A percentile compares a stretch with the other conserved stretches of the same genome.
These are phyloP conservation scores for Ilyonectria destructans DNA, from an alignment of 2,329 filamentous ascomycete genomes.

Conservation along the genomic window DNA sequence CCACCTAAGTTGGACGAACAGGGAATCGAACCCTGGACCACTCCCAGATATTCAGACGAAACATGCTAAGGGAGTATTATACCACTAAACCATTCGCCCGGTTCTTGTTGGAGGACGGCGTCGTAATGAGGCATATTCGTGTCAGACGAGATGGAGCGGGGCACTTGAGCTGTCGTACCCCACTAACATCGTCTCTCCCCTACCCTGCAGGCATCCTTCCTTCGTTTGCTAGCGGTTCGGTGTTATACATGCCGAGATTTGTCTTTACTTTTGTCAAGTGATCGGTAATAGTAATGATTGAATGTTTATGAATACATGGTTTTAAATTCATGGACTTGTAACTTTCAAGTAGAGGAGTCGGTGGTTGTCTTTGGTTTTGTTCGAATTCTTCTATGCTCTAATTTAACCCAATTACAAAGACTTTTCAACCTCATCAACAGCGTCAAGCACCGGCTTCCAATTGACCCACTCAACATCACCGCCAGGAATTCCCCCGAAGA, in stretches of 20 bases:
- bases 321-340: not conserved
- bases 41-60: constrained; percentile 47
- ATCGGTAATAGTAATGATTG: too few species aligned
- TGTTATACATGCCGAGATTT: too few species aligned
- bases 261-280: too few species aligned
- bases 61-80: constrained; percentile 50
- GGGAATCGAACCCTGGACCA: constrained; percentile 51
- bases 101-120: not conserved
- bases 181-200: not conserved
- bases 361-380: not conserved
- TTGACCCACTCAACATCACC: constrained; percentile 72
- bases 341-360: not conserved
- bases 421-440: constrained; percentile 62
- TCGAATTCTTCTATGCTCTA: not conserved
- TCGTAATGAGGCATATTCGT: not conserved
- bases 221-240: too few species aligned
- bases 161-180: not conserved
- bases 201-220: constrained; percentile 12
- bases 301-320: not conserved
- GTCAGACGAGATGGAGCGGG: not conserved
- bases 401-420: constrained; percentile 36
- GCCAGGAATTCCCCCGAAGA: constrained; percentile 71
- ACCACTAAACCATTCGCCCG: constrained; percentile 51
- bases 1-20: constrained; percentile 47
- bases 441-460: constrained; percentile 64